Evolutionary conservation across 1,284 basidiomycete species (phyloP).

Genomic region (Ceratobasidium sp.): DNA sequence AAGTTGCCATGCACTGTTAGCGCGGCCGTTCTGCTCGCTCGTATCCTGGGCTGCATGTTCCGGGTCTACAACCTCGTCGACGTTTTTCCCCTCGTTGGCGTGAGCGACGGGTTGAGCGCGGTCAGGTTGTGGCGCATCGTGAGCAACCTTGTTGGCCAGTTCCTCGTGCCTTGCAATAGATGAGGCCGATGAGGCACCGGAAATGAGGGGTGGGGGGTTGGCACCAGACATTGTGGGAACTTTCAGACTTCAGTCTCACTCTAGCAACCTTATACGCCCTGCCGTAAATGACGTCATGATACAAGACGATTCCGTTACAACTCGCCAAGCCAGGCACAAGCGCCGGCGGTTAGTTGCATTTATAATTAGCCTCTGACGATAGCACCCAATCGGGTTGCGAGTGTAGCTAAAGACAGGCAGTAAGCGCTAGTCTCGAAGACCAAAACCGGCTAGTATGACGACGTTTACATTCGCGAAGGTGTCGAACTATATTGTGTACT

Average conservation of each 20-base stretch:
- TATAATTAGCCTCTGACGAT: no score
- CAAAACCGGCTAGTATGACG: no score
- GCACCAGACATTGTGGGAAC: constrained; percentile 4
- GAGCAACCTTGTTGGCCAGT: constrained; percentile 25
- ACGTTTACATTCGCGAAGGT: no score
- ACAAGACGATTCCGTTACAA: background rate
- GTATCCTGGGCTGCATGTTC: constrained; percentile 27
- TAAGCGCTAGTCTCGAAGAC: no score
- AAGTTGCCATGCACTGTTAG: constrained; percentile 15
- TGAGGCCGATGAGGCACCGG: background rate
- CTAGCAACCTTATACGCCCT: background rate
- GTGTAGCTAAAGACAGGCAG: no score
- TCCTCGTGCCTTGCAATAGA: constrained; percentile 10
- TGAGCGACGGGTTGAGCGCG: constrained; percentile 27
- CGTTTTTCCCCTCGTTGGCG: constrained; percentile 27
- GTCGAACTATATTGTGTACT: no score
- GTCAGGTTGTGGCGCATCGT: constrained; percentile 31
- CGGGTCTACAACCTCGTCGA: constrained; percentile 23
- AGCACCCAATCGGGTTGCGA: no score
- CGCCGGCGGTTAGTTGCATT: background rate
- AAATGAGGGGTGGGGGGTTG: background rate
- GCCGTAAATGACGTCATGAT: background rate
- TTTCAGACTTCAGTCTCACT: background rate
- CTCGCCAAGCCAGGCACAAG: background rate
- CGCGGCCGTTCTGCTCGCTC: background rate